phyloP scores from a whole-genome alignment of 73 alveolate species.

The Durusdinium trenchii region DNA sequence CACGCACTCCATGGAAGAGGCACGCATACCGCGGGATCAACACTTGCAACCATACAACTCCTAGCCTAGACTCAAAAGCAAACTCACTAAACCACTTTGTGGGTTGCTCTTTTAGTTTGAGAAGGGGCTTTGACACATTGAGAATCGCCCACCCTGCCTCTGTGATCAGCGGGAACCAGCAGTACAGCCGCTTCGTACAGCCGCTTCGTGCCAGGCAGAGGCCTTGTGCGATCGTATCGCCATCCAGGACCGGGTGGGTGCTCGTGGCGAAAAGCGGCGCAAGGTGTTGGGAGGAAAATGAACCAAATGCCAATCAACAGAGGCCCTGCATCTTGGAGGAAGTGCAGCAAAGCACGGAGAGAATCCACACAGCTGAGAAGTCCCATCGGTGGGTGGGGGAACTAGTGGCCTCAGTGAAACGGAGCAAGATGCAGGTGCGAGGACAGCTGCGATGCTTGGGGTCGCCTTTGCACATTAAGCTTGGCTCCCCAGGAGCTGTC shows the following conservation, averaged over 20 bases:
- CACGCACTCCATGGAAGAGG: constrained; percentile 98
- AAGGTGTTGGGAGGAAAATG: not conserved
- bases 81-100: too few relatives aligned
- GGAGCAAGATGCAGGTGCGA: not conserved
- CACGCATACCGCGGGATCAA: too few relatives aligned
- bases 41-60: too few relatives aligned
- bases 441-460: constrained; percentile 93
- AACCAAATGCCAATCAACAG: not conserved
- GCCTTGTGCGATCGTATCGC: constrained; percentile 96
- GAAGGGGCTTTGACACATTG: too few relatives aligned
- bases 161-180: too few relatives aligned
- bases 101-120: too few relatives aligned
- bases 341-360: too few relatives aligned
- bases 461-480: constrained; percentile 62
- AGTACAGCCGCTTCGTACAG: not conserved
- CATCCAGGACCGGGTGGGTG: constrained; percentile 37
- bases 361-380: too few relatives aligned
- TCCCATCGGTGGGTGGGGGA: too few relatives aligned
- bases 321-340: not conserved
- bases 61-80: too few relatives aligned
- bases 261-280: not conserved
- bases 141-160: too few relatives aligned
- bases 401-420: not conserved
- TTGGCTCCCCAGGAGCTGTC: not conserved
- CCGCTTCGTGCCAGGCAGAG: constrained; percentile 89